Conservation (phyloP, 768 basidiomycete genomes). For the Phallus indusiatus region DNA sequence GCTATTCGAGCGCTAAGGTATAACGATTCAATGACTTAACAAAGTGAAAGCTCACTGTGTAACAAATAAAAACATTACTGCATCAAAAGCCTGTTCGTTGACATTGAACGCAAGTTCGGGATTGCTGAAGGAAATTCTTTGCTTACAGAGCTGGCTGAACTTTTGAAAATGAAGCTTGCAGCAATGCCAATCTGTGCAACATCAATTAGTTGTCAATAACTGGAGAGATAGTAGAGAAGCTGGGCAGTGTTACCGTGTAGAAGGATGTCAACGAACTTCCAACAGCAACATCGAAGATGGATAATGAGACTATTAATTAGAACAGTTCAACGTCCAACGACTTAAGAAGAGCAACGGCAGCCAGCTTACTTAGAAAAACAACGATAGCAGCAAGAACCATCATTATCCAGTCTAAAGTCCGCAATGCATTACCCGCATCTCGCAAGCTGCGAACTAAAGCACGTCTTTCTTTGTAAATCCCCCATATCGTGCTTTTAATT, state of each 20-base stretch:
- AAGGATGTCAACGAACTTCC: slow-evolving; percentile 60
- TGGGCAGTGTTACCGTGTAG: slow-evolving; percentile 33
- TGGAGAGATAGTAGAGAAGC: neutral
- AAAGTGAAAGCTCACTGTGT: slow-evolving; percentile 49
- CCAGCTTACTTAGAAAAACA: slow-evolving; percentile 43
- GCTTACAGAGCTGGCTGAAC: slow-evolving; percentile 46
- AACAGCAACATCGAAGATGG: slow-evolving; percentile 60
- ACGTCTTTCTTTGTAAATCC: slow-evolving; percentile 70
- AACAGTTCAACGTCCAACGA: neutral
- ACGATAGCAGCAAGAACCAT: slow-evolving; percentile 53
- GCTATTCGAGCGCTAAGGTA: slow-evolving; percentile 25
- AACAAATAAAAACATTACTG: slow-evolving; percentile 76
- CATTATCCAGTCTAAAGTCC: slow-evolving; percentile 53
- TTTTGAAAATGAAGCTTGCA: slow-evolving; percentile 75
- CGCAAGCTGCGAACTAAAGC: slow-evolving; percentile 69
- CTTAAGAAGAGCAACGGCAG: slow-evolving; percentile 1
- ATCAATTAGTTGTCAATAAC: neutral
- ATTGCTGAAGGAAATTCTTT: neutral
- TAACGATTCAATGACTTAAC: neutral
- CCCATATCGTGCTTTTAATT: slow-evolving; percentile 57
- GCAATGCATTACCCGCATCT: slow-evolving; percentile 60
- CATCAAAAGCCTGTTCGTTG: slow-evolving; percentile 44
- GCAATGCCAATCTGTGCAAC: slow-evolving; percentile 43
- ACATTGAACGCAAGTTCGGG: neutral
- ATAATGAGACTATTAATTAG: slow-evolving; percentile 37